These are phyloP conservation scores for Gastrolobium villosum DNA, from an alignment of 306 rosid genomes.

Conservation along the genomic window DNA sequence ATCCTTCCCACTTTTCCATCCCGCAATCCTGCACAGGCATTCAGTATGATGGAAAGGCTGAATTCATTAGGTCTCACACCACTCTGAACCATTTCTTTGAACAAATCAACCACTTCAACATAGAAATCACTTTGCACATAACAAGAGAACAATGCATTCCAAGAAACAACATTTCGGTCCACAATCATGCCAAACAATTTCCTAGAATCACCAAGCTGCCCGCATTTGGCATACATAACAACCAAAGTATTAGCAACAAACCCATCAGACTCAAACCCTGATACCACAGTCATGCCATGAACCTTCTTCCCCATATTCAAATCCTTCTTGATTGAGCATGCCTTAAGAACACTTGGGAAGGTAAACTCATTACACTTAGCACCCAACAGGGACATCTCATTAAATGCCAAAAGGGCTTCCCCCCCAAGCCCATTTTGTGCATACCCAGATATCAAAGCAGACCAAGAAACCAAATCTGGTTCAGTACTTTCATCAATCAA, in stretches of 20 bases:
- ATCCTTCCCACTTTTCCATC: slow-evolving; percentile 61
- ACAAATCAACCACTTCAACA: slow-evolving; percentile 68
- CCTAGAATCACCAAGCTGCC: slow-evolving; percentile 72
- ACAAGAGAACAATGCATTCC: slow-evolving; percentile 87
- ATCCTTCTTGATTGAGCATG: slow-evolving; percentile 69
- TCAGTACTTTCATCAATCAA: slow-evolving; percentile 69
- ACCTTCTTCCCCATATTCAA: slow-evolving; percentile 68
- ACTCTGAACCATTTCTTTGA: slow-evolving; percentile 70
- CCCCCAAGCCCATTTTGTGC: slow-evolving; percentile 68
- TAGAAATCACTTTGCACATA: slow-evolving; percentile 66
- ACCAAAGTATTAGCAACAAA: slow-evolving; percentile 87
- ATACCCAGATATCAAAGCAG: slow-evolving; percentile 87
- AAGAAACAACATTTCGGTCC: slow-evolving; percentile 70
- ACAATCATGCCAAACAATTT: slow-evolving; percentile 65
- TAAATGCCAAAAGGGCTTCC: slow-evolving; percentile 71
- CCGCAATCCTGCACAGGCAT: slow-evolving; percentile 72
- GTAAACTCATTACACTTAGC: slow-evolving; percentile 79
- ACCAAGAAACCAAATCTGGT: slow-evolving; percentile 79
- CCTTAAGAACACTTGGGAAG: slow-evolving; percentile 80
- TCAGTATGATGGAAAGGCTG: slow-evolving; percentile 77
- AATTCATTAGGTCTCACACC: slow-evolving; percentile 82
- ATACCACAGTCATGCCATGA: slow-evolving; percentile 66
- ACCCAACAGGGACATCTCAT: slow-evolving; percentile 67
- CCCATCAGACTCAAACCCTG: slow-evolving; percentile 81
- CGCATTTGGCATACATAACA: slow-evolving; percentile 83